phyloP scores from a whole-genome alignment of 2,329 filamentous ascomycete species.

The Aspergillus fructus region DNA sequence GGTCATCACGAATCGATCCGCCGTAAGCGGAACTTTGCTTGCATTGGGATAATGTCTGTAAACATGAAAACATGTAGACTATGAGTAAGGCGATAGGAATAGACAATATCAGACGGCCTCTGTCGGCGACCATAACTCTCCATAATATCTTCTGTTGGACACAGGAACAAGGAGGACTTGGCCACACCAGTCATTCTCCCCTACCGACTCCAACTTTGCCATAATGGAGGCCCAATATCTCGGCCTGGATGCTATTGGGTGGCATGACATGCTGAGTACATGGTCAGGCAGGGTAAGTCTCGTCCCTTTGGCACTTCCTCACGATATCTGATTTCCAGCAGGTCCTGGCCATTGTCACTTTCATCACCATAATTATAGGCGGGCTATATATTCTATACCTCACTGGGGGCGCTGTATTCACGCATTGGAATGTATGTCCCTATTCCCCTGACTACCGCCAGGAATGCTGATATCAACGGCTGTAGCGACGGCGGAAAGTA shows the following conservation, averaged over 20 bases:
- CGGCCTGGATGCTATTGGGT: not conserved
- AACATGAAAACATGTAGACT: not conserved
- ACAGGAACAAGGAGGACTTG: not conserved
- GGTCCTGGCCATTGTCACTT: not conserved
- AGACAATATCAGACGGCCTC: not conserved
- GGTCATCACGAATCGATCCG: not conserved
- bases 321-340: not conserved
- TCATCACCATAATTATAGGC: conserved; percentile 13
- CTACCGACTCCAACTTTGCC: not conserved
- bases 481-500: conserved; percentile 9
- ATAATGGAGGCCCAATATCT: not conserved
- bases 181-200: not conserved
- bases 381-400: conserved; percentile 8
- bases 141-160: not conserved
- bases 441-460: not conserved
- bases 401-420: conserved; percentile 1
- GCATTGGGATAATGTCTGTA: not conserved
- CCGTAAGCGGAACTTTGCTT: not conserved
- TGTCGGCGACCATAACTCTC: not conserved
- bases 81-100: not conserved
- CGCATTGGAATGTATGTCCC: conserved; percentile 10
- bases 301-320: not conserved
- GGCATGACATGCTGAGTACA: not conserved
- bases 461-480: not conserved
- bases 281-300: not conserved